Base-by-base conservation (phyloP, 805 yeast species). In the Saturnispora saitoi region DNA sequence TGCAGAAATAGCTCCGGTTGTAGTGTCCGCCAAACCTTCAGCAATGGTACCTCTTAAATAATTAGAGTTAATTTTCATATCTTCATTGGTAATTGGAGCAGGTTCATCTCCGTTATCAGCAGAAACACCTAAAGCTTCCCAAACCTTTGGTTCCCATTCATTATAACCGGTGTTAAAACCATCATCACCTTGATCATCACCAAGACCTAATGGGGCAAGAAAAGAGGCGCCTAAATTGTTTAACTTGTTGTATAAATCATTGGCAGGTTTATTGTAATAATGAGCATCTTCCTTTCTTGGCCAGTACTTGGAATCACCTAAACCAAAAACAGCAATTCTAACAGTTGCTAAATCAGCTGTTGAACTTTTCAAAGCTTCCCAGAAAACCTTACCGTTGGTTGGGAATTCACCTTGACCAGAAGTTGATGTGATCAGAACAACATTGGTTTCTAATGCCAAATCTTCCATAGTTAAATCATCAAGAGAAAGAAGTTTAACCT, bases 171-270 rank as follows among this genome's bases (percentile, higher is more conserved):
- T 90, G 57, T 81, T 81, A 68, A 75, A 89, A 19, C 97, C 97
- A 70, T 91, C 97, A 20, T 95, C 95, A 64, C 87, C 98, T 70
- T 91, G 98, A 63, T 91, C 98, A 66, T 91, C 97, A 68, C 98
- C 98, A 43, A 86, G 72, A 17, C 96, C 97, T 41, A 89, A 67
- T 3, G 84, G 86, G 49, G 79, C 76, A 48, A 91, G 69, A 51
- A 78, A 80, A 51, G 74, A 78, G 51, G 85, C 96, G 39, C 95
- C 93, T 51, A 87, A 73, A 50, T 83, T 69, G 54, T 69, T 70
- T 53, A 91, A 68, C 54, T 83, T 80, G 54, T 76, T 77, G 62
- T 68, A 71, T 54, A 91, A 69, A 64, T 89, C 96, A 55, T 75
- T 75, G 17, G 83, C 78, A 14, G 98, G 98, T 65, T 89, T 90